Evolutionary conservation across 1,139 yeast species (phyloP).

Genomic region (Sugiyamaella castrensis): DNA sequence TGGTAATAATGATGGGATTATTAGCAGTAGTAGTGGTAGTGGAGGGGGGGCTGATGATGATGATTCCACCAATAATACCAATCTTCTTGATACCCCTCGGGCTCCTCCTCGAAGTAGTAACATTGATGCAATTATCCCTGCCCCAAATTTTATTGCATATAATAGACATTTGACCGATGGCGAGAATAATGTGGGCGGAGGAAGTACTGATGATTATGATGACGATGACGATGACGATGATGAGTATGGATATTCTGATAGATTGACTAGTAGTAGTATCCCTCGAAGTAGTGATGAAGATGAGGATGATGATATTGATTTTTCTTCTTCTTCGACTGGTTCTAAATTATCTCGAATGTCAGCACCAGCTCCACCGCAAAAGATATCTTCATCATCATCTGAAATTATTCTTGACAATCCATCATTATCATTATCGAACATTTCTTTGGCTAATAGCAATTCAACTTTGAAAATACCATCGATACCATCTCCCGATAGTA

Average conservation of each 20-base stretch:
- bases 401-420: slow-evolving; percentile 10
- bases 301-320: neutral
- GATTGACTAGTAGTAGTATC: slow-evolving; percentile 12
- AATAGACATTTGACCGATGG: too few species aligned
- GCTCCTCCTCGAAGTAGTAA: too few species aligned
- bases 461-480: slow-evolving; percentile 22
- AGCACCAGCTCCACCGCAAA: neutral
- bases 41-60: neutral
- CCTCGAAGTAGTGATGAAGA: slow-evolving; percentile 10
- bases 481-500: slow-evolving; percentile 9
- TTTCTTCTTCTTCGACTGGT: too few species aligned
- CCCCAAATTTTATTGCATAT: too few species aligned
- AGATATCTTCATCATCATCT: neutral
- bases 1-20: neutral
- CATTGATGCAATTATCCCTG: too few species aligned
- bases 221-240: slow-evolving; percentile 4
- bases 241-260: slow-evolving; percentile 10
- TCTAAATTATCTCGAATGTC: too few species aligned
- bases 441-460: slow-evolving; percentile 20
- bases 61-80: too few species aligned
- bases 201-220: neutral
- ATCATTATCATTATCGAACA: slow-evolving; percentile 18
- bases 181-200: neutral
- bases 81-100: too few species aligned
- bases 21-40: neutral